A percentile compares a stretch with the other conserved stretches of the same genome.
Evolutionary conservation across 2,329 filamentous ascomycete genomes (phyloP).

Genomic region (Incumbomyces delicatus): DNA sequence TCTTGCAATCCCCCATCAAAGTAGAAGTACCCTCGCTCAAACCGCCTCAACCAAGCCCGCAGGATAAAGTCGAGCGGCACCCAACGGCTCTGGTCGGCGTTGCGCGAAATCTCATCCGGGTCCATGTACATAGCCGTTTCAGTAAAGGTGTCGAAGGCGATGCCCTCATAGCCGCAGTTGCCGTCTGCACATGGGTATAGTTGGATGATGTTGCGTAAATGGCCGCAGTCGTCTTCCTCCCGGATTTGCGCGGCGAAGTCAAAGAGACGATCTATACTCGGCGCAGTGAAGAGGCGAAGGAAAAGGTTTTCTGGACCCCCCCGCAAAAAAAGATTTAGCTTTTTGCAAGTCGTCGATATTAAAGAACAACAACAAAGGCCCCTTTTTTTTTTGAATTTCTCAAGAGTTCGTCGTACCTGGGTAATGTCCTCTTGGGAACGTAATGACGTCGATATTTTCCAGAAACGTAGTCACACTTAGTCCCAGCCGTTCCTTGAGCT

Average conservation of each 20-base stretch:
- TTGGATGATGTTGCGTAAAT: conserved; percentile 2
- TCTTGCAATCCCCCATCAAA: not conserved
- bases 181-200: not conserved
- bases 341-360: not conserved
- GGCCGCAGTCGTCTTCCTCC: not conserved
- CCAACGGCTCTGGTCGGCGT: not conserved
- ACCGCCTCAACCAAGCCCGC: not conserved
- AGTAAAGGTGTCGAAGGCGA: conserved; percentile 3
- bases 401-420: not conserved
- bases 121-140: not conserved
- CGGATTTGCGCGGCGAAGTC: not conserved
- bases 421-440: not conserved
- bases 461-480: not conserved
- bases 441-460: not conserved
- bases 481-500: no score
- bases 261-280: not conserved
- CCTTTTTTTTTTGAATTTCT: not conserved
- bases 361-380: no score
- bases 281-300: not conserved
- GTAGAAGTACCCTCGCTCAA: not conserved
- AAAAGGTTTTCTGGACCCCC: not conserved
- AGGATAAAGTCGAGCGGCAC: not conserved
- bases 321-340: not conserved
- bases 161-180: not conserved
- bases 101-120: not conserved